Evolutionary conservation across 116 monocot genomes (phyloP), one percentile per base, ranked within the genome.

Genomic region (Cymodocea nodosa): DNA sequence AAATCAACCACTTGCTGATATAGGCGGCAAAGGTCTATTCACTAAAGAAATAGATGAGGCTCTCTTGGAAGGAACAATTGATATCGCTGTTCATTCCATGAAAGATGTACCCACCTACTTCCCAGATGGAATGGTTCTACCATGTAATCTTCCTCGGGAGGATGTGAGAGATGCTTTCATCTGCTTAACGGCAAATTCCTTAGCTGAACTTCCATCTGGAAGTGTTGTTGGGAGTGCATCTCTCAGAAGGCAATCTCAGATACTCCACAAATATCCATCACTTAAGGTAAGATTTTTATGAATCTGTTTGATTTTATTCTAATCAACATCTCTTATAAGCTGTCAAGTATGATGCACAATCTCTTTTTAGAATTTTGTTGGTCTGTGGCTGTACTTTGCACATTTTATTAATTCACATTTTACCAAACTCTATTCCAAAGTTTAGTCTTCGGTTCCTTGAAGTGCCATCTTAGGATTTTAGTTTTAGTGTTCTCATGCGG

Each of bases 31-130:
- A 73, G 94, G 94, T 49, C 81, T 94, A 23, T 94, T 94, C 67
- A 94, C 94, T 0, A 94, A 94, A 62, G 94, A 94, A 82, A 94
- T 94, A 52, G 90, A 94, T 65, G 94, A 94, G 73, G 94, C 94
- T 18, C 79, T 94, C 22, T 81, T 94, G 79, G 89, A 89, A 23
- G 79, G 81, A 39, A 75, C 68, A 70, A 85, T 94, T 59, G 94
- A 94, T 67, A 94, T 90, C 68, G 94, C 94, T 60, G 94, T 94
- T 65, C 94, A 94, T 63, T 94, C 94, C 2, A 94, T 94, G 94
- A 94, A 94, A 74, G 94, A 94, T 76, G 94, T 94, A 18, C 94
- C 94, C 20, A 94, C 94, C 37, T 94, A 94, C 79, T 68, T 90
- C 59, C 94, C 94, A 1, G 90, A 90, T 69, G 81, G 83, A 50